Base-by-base conservation (phyloP, 441 rosid genomes). In the Populus hybrid region DNA sequence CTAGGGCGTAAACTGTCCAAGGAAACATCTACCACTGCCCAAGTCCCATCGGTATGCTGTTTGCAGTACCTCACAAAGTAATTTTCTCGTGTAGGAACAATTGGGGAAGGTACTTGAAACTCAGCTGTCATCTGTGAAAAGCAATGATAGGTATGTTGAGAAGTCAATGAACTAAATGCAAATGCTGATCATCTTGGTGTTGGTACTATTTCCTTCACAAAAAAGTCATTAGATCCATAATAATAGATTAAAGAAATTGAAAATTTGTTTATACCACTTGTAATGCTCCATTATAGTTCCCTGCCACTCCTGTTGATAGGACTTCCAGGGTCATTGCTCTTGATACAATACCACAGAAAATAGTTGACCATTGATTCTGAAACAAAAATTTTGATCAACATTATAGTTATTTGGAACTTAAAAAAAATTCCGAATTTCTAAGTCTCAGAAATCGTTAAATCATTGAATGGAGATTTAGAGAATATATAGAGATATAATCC, bases 11-110 rank as follows among this genome's bases (percentile, higher is more conserved):
- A 78, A 74, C 82, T 93, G 75, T 96, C 99, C 72, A 96, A 84
- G 29, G 97, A 92, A 71, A 96, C 97, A 85, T 96, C 99, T 33
- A 94, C 98, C 28, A 96, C 97, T 21, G 97, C 99, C 99, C 99
- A 96, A 29, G 89, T 87, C 38, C 98, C 97, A 29, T 96, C 96
- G 2, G 73, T 78, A 24, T 93, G 97, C 77, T 90, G 96, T 79
- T 96, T 96, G 79, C 99, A 94, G 74, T 96, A 94, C 84, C 99
- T 84, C 11, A 90, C 94, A 40, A 92, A 92, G 84, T 94, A 94
- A 76, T 84, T 90, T 83, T 96, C 98, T 0, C 98, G 89, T 9
- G 97, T 90, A 0, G 98, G 94, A 28, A 94, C 98, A 0, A 96
- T 80, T 3, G 99, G 99, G 0, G 99, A 90, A 3, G 97, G 96